Evolutionary conservation across 495 filamentous ascomycete species (phyloP).

Genomic region (Tuber umbilicatum): DNA sequence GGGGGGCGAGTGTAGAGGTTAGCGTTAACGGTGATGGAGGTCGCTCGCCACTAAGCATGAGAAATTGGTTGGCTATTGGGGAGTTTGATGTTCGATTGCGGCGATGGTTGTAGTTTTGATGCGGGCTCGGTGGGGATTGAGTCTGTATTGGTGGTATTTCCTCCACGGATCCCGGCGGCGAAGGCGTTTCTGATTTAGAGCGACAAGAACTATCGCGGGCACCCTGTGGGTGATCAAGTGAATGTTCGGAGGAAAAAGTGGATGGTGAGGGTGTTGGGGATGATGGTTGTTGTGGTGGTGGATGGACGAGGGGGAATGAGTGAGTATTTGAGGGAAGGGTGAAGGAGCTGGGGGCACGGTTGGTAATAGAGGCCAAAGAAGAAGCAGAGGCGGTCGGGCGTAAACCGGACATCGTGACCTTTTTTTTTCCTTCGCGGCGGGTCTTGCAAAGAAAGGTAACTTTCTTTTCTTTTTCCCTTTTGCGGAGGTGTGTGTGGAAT

Average conservation of each 20-base stretch:
- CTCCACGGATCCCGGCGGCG: slow-evolving; percentile 8
- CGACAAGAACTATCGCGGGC: slow-evolving; percentile 8
- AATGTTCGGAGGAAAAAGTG: slow-evolving; percentile 6
- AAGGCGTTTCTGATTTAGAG: slow-evolving; percentile 9
- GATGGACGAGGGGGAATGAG: slow-evolving; percentile 17
- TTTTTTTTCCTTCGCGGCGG: slow-evolving; percentile 6
- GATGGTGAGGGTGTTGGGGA: slow-evolving; percentile 4
- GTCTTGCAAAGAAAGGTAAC: not conserved
- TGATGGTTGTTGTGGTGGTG: slow-evolving; percentile 7
- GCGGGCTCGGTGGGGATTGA: slow-evolving; percentile 11
- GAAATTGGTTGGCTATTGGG: slow-evolving; percentile 23
- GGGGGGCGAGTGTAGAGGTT: slow-evolving; percentile 33
- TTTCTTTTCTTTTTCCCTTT: not conserved
- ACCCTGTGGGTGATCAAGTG: slow-evolving; percentile 2
- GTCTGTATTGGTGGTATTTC: slow-evolving; percentile 4
- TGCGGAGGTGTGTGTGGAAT: slow-evolving; percentile 15
- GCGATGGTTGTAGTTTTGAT: slow-evolving; percentile 2
- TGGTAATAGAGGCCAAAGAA: slow-evolving; percentile 9
- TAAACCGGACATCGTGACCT: slow-evolving; percentile 33
- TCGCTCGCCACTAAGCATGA: slow-evolving; percentile 24
- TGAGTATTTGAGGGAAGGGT: slow-evolving; percentile 30
- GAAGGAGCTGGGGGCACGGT: slow-evolving; percentile 3
- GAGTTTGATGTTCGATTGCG: not conserved
- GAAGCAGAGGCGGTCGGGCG: slow-evolving; percentile 17
- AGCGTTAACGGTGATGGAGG: slow-evolving; percentile 30